Evolutionary conservation across 768 basidiomycete genomes (phyloP).

Genomic region (Suillus variegatus): DNA sequence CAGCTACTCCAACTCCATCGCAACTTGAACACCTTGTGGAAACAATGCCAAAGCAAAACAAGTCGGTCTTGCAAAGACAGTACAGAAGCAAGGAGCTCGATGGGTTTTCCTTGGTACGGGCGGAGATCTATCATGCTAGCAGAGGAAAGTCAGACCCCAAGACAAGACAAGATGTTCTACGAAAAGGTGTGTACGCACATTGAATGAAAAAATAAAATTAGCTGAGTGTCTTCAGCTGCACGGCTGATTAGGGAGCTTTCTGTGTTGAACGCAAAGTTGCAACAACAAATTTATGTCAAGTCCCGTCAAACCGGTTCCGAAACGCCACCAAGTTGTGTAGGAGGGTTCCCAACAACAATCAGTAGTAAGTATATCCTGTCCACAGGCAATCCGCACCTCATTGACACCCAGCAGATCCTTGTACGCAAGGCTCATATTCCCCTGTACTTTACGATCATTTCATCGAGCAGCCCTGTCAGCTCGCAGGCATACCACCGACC

Average conservation of each 20-base stretch:
- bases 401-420: not conserved
- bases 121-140: not conserved
- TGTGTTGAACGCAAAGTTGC: not conserved
- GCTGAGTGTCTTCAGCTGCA: not conserved
- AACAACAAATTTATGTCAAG: not conserved
- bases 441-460: not conserved
- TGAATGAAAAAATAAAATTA: not conserved
- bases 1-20: not conserved
- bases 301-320: not conserved
- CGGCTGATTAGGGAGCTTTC: slow-evolving; percentile 2
- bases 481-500: not conserved
- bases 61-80: slow-evolving; percentile 16
- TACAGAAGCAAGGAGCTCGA: slow-evolving; percentile 27
- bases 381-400: not conserved
- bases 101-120: slow-evolving; percentile 19
- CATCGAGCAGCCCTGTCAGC: not conserved
- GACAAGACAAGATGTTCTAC: slow-evolving; percentile 4
- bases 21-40: not conserved
- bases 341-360: not conserved
- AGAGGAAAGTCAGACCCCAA: not conserved
- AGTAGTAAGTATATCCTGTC: not conserved
- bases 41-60: slow-evolving; percentile 14
- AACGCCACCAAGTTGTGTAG: not conserved
- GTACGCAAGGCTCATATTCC: not conserved
- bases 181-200: not conserved